A percentile compares a stretch with the other conserved stretches of the same genome.
phyloP scores from a whole-genome alignment of 2,329 filamentous ascomycete species.

The Ascosphaera apis region DNA sequence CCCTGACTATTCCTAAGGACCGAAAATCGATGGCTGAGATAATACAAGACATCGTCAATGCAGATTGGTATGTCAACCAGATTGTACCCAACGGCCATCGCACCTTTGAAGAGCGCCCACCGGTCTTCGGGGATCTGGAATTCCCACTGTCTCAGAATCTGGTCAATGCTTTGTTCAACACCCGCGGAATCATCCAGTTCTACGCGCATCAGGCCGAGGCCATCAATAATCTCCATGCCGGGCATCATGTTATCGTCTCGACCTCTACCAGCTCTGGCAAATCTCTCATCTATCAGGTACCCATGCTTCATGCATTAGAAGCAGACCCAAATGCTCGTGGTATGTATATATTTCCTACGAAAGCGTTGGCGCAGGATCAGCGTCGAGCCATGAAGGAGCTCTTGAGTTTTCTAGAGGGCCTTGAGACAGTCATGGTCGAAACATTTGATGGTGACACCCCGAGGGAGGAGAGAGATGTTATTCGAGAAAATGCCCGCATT shows the following conservation, averaged over 20 bases:
- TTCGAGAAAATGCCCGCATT: conserved; percentile 71
- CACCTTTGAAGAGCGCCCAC: conserved; percentile 65
- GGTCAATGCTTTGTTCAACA: conserved; percentile 92
- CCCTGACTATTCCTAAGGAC: conserved; percentile 53
- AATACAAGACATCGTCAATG: conserved; percentile 54
- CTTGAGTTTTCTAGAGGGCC: conserved; percentile 51
- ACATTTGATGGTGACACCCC: conserved; percentile 93
- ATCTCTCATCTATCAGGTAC: conserved; percentile 92
- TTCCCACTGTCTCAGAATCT: conserved; percentile 75
- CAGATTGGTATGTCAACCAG: conserved; percentile 76
- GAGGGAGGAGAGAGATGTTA: conserved; percentile 51
- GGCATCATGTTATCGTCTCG: conserved; percentile 70
- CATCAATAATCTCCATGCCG: conserved; percentile 65
- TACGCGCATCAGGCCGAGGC: conserved; percentile 88
- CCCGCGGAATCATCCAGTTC: conserved; percentile 60
- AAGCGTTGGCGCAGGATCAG: conserved; percentile 89
- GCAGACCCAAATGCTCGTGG: conserved; percentile 53
- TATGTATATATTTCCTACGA: conserved; percentile 97
- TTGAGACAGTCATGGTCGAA: conserved; percentile 60
- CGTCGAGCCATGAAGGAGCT: conserved; percentile 69
- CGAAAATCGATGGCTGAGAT: conserved; percentile 67
- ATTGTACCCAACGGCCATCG: conserved; percentile 85
- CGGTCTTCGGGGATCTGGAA: conserved; percentile 60
- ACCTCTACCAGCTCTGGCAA: conserved; percentile 95
- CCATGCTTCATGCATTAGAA: conserved; percentile 71